Base-by-base conservation (phyloP, 2,329 filamentous ascomycete genomes). In the Ophiocordyceps sinensis region DNA sequence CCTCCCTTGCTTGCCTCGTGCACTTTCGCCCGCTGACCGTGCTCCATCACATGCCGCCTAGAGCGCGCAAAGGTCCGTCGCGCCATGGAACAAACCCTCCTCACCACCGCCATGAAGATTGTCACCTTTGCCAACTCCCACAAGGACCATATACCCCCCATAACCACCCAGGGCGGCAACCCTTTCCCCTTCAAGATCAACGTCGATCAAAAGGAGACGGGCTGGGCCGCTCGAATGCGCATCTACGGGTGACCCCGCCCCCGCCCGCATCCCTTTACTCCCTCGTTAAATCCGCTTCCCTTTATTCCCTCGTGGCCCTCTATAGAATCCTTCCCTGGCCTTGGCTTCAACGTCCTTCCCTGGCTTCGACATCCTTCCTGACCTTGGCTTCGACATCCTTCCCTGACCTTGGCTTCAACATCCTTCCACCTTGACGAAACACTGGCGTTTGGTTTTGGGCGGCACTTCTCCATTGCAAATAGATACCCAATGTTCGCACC, bases 61-160 rank as follows among this genome's bases (percentile, higher is more conserved):
- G 89, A 95, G 60, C 79, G 85, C 45, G 79, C 79, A 38, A 94
- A 94, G 60, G 86, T 94, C 51, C 82, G 88, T 53, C 79, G 80
- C 54, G 85, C 87, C 39, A 94, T 94, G 82, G 85, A 89, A 54
- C 83, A 85, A 46, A 91, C 85, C 36, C 76, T 98, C 41, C 77
- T 87, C 48, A 84, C 86, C 46, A 85, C 87, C 7, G 83, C 84
- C 44, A 77, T 94, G 68, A 94, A 94, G 63, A 89, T 95, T 52
- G 77, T 95, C 51, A 81, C 79, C 46, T 82, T 85, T 41, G 87
- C 85, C 53, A 94, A 94, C 63, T 68, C 76, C 40, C 83, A 95
- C 62, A 94, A 93, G 59, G 85, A 93, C 54, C 91, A 96, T 61
- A 96, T 98, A 49, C 91, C 91, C 1, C 91, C 89, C 39, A 96